Percentiles rank a stretch among this genome's conserved stretches.
phyloP scores from a whole-genome alignment of 208 protist species.

The Trypanosoma congolense region DNA sequence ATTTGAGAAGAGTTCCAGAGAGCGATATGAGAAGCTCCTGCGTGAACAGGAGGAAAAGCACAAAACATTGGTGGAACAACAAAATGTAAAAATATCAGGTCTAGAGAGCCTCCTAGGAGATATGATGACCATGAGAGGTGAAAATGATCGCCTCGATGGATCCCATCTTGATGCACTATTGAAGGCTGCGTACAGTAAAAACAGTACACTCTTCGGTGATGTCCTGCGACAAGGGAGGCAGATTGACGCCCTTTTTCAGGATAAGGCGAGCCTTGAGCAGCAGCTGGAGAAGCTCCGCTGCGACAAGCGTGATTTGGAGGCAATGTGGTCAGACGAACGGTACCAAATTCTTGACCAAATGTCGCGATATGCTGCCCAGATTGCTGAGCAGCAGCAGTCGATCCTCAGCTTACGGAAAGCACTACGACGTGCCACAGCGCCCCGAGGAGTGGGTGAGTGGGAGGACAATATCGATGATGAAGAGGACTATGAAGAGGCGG shows the following conservation, averaged over 20 bases:
- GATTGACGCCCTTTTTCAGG: constrained; percentile 65
- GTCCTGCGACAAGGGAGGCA: constrained; percentile 70
- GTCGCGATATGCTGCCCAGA: constrained; percentile 69
- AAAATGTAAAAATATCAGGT: constrained; percentile 56
- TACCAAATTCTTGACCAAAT: constrained; percentile 52
- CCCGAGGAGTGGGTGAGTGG: neutral
- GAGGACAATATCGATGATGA: neutral
- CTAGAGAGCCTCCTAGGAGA: constrained; percentile 77
- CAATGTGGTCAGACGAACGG: constrained; percentile 55
- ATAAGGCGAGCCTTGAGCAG: constrained; percentile 46
- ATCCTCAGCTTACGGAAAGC: constrained; percentile 79
- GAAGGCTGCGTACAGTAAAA: constrained; percentile 82
- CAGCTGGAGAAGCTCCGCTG: constrained; percentile 59
- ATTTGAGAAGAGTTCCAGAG: constrained; percentile 38
- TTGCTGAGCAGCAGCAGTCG: constrained; percentile 78
- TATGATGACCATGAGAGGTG: constrained; percentile 53
- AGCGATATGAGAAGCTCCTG: constrained; percentile 52
- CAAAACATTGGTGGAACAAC: constrained; percentile 42
- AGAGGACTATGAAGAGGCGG: constrained; percentile 16
- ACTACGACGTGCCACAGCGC: constrained; percentile 70
- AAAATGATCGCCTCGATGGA: constrained; percentile 60
- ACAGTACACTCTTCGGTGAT: constrained; percentile 78
- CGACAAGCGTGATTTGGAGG: constrained; percentile 62
- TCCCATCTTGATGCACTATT: constrained; percentile 76
- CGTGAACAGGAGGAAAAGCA: constrained; percentile 62